These are phyloP conservation scores for Penicillium sclerotiorum DNA, from an alignment of 2,329 filamentous ascomycete species.

Conservation along the genomic window DNA sequence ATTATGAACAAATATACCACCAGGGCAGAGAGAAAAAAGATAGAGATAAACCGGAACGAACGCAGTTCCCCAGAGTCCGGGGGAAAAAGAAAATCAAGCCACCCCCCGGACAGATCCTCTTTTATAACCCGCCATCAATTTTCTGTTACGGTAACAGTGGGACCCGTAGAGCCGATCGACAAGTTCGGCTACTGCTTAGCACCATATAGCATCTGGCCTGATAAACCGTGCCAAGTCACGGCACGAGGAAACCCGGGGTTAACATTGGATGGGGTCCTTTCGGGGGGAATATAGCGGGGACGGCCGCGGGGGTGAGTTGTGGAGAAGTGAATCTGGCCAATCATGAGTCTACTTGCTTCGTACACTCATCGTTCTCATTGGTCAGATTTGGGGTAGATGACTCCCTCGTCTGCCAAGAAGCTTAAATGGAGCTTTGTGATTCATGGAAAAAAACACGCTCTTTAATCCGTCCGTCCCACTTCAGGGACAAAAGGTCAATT, in stretches of 20 bases:
- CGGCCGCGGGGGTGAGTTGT: slow-evolving; percentile 13
- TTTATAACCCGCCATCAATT: slow-evolving; percentile 13
- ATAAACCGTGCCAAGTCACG: background rate
- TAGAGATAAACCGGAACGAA: background rate
- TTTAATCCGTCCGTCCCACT: slow-evolving; percentile 14
- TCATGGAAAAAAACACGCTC: slow-evolving; percentile 13
- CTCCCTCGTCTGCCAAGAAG: slow-evolving; percentile 1
- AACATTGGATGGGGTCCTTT: slow-evolving; percentile 9
- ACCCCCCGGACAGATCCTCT: slow-evolving; percentile 4
- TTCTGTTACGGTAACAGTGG: slow-evolving; percentile 11
- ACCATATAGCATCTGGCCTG: background rate
- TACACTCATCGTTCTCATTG: too few relatives aligned
- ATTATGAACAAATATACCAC: background rate
- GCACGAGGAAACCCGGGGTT: background rate
- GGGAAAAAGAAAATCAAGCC: background rate
- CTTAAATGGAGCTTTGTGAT: slow-evolving; percentile 8
- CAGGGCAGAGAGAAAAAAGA: too few relatives aligned
- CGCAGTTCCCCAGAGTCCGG: slow-evolving; percentile 4
- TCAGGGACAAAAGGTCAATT: background rate
- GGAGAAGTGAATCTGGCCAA: slow-evolving; percentile 5
- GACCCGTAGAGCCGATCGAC: slow-evolving; percentile 1
- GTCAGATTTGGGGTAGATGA: background rate
- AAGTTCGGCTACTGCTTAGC: slow-evolving; percentile 12
- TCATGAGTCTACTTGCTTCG: too few relatives aligned
- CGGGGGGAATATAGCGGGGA: slow-evolving; percentile 21